A percentile compares a stretch with the other conserved stretches of the same genome.
Conservation (phyloP, 2,329 filamentous ascomycete species). For the Aspergillus sp. region DNA sequence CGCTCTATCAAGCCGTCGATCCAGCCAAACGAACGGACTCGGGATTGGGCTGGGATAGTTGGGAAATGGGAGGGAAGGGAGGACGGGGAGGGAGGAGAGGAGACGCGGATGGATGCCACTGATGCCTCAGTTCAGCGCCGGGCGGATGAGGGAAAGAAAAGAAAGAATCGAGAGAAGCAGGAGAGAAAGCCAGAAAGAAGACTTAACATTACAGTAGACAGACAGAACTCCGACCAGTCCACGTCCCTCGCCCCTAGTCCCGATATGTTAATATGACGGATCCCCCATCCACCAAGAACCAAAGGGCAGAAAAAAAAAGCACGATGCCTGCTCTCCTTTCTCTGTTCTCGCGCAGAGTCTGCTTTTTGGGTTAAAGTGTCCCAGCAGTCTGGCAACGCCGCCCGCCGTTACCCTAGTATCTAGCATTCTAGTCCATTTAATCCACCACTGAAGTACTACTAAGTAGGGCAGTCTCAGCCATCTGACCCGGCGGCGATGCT, state of each 20-base stretch:
- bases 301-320: slow-evolving; percentile 16
- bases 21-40: slow-evolving; percentile 4
- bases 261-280: slow-evolving; percentile 44
- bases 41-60: slow-evolving; percentile 6
- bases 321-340: slow-evolving; percentile 8
- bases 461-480: background rate
- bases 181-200: background rate
- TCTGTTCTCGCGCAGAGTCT: background rate
- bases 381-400: slow-evolving; percentile 6
- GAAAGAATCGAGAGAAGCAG: background rate
- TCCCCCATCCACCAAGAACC: slow-evolving; percentile 33
- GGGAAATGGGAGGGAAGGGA: slow-evolving; percentile 12
- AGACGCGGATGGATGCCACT: background rate
- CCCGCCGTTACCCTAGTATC: background rate
- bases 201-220: slow-evolving; percentile 14
- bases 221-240: slow-evolving; percentile 32
- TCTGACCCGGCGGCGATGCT: background rate
- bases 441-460: background rate
- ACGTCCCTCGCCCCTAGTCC: slow-evolving; percentile 39
- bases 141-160: slow-evolving; percentile 17
- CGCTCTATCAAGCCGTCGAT: slow-evolving; percentile 4
- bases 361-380: slow-evolving; percentile 1
- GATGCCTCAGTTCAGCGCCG: slow-evolving; percentile 7
- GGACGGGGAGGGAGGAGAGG: slow-evolving; percentile 7
- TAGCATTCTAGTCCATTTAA: background rate